phyloP scores from a whole-genome alignment of 2,329 filamentous ascomycete species.

The Colletotrichum spaethianum region DNA sequence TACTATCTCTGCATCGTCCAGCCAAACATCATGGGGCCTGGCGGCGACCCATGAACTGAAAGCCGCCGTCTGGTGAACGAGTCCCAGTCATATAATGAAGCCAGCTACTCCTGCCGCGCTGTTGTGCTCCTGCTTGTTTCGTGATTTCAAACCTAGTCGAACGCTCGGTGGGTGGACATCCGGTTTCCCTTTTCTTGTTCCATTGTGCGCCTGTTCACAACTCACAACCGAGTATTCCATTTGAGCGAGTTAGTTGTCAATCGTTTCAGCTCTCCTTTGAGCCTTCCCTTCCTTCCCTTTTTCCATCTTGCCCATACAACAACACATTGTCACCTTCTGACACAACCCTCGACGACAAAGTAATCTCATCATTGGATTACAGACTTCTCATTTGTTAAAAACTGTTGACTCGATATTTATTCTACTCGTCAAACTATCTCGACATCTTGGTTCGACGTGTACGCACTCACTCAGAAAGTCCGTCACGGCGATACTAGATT shows the following conservation, averaged over 20 bases:
- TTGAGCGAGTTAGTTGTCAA: slow-evolving; percentile 10
- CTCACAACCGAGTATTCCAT: slow-evolving; percentile 29
- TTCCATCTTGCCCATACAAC: slow-evolving; percentile 12
- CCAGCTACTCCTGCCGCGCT: slow-evolving; percentile 34
- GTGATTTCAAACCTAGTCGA: slow-evolving; percentile 29
- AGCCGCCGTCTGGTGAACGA: slow-evolving; percentile 24
- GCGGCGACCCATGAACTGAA: slow-evolving; percentile 33
- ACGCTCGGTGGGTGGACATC: slow-evolving; percentile 28
- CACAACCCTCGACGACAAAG: slow-evolving; percentile 25
- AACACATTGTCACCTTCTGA: slow-evolving; percentile 17
- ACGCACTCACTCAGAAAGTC: neutral
- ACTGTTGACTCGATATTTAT: neutral
- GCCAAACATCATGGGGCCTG: slow-evolving; percentile 40
- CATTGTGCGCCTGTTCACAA: slow-evolving; percentile 32
- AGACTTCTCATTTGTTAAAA: neutral
- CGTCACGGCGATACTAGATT: neutral
- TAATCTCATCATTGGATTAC: neutral
- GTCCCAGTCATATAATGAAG: slow-evolving; percentile 40
- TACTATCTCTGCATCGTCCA: slow-evolving; percentile 40
- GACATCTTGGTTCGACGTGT: neutral
- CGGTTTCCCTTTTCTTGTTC: slow-evolving; percentile 31
- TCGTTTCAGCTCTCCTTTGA: slow-evolving; percentile 14
- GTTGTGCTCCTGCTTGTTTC: slow-evolving; percentile 34
- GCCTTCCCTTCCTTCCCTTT: slow-evolving; percentile 1
- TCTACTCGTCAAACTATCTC: neutral